phyloP scores from a whole-genome alignment of 2,329 filamentous ascomycete genomes.

The Ophiostoma perfectum region DNA sequence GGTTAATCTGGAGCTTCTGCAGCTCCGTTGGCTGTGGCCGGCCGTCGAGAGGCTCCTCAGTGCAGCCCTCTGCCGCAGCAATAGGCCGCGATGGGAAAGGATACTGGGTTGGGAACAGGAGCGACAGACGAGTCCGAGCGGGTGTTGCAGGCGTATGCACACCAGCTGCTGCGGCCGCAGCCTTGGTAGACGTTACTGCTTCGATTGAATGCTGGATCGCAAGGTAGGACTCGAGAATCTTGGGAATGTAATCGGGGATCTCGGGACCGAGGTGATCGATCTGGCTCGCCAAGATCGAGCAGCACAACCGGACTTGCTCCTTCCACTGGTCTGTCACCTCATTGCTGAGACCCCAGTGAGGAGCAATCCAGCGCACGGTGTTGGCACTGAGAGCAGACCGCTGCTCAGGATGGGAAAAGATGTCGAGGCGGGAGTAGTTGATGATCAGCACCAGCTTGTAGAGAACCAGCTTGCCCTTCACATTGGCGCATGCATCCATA shows the following conservation, averaged over 20 bases:
- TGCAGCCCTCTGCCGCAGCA: slow-evolving; percentile 30
- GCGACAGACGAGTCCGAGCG: slow-evolving; percentile 64
- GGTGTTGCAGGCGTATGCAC: slow-evolving; percentile 27
- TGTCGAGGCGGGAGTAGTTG: slow-evolving; percentile 75
- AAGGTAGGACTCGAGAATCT: slow-evolving; percentile 84
- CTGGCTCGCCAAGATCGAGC: slow-evolving; percentile 84
- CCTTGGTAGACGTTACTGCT: neutral
- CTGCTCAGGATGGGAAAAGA: slow-evolving; percentile 76
- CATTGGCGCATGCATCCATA: slow-evolving; percentile 80
- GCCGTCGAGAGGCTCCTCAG: slow-evolving; percentile 32
- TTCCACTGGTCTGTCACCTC: slow-evolving; percentile 79
- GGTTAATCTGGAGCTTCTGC: slow-evolving; percentile 10
- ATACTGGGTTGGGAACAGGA: slow-evolving; percentile 84
- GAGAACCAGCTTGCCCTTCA: slow-evolving; percentile 84
- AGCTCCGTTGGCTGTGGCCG: slow-evolving; percentile 1
- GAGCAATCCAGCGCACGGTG: slow-evolving; percentile 83
- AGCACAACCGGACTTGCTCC: slow-evolving; percentile 88
- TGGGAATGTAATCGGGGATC: slow-evolving; percentile 83
- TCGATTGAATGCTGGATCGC: slow-evolving; percentile 58
- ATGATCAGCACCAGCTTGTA: slow-evolving; percentile 92
- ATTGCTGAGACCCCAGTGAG: slow-evolving; percentile 79
- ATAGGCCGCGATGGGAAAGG: slow-evolving; percentile 76
- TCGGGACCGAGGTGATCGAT: slow-evolving; percentile 71
- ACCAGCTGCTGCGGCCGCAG: neutral
- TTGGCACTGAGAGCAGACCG: slow-evolving; percentile 68